Evolutionary conservation across 2,329 filamentous ascomycete genomes (phyloP).

Genomic region (Dothistroma pini): DNA sequence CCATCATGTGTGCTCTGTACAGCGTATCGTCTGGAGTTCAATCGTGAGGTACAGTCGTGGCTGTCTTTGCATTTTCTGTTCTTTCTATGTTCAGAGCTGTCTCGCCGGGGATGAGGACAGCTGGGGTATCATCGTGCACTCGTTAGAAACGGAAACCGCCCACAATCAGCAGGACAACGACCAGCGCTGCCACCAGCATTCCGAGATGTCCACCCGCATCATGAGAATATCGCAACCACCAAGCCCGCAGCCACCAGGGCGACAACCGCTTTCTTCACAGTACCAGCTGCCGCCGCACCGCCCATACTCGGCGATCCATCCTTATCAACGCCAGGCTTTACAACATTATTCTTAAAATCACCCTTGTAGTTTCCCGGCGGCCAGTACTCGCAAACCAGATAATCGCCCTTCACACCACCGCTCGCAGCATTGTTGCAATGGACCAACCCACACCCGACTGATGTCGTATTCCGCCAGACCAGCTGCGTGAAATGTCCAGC

Average conservation of each 20-base stretch:
- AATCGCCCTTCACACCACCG: slow-evolving; percentile 25
- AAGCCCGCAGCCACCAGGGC: slow-evolving; percentile 11
- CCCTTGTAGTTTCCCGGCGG: slow-evolving; percentile 38
- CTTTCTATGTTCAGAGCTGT: neutral
- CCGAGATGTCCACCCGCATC: neutral
- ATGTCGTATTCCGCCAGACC: slow-evolving; percentile 32
- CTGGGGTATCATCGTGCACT: slow-evolving; percentile 8
- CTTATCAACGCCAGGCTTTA: slow-evolving; percentile 23
- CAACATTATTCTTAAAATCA: slow-evolving; percentile 35
- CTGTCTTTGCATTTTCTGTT: neutral
- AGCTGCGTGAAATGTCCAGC: slow-evolving; percentile 36
- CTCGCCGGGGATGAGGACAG: neutral
- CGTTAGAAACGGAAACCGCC: neutral
- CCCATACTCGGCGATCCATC: slow-evolving; percentile 25
- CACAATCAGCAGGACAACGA: neutral
- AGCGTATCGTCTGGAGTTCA: neutral
- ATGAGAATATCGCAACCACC: slow-evolving; percentile 6
- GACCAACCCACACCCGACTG: slow-evolving; percentile 30
- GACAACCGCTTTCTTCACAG: slow-evolving; percentile 4
- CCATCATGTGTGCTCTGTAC: neutral
- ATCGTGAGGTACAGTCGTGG: neutral
- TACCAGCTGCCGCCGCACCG: slow-evolving; percentile 1
- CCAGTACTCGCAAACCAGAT: slow-evolving; percentile 39
- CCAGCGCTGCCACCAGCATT: neutral
- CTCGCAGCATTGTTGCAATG: slow-evolving; percentile 23